These are phyloP conservation scores for Pholiota conissans DNA, from an alignment of 768 basidiomycete genomes.

Conservation along the genomic window DNA sequence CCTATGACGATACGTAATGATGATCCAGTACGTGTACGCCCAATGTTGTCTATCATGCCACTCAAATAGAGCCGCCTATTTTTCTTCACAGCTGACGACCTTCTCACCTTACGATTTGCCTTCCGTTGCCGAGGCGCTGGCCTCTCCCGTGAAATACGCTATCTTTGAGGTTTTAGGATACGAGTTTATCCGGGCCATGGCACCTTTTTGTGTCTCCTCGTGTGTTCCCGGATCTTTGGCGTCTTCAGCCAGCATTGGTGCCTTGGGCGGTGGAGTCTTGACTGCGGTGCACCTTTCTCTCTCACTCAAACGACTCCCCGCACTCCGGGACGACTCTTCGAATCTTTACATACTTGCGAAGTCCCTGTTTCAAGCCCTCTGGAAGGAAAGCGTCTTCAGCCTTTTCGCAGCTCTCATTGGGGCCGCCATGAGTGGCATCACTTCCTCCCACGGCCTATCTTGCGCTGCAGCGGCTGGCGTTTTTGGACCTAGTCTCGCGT, in stretches of 20 bases:
- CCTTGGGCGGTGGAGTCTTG: constrained; percentile 25
- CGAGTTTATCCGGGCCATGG: constrained; percentile 14
- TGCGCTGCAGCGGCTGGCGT: constrained; percentile 17
- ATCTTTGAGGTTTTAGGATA: constrained; percentile 26
- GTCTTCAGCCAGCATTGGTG: constrained; percentile 21
- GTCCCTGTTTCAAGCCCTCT: constrained; percentile 11
- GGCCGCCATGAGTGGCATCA: constrained; percentile 9
- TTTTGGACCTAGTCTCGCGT: constrained; percentile 21
- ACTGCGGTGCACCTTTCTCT: constrained; percentile 19
- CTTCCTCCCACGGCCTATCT: constrained; percentile 5
- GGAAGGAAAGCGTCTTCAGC: constrained; percentile 25
- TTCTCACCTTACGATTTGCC: neutral
- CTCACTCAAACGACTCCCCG: neutral
- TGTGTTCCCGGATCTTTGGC: neutral
- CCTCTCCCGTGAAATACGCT: constrained; percentile 31
- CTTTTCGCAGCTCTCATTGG: constrained; percentile 22
- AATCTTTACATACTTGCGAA: neutral
- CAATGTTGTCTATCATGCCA: neutral
- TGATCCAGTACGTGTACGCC: neutral
- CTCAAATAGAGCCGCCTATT: neutral
- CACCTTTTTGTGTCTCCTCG: constrained; percentile 5
- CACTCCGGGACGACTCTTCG: neutral
- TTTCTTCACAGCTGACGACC: too few relatives aligned
- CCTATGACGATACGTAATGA: neutral
- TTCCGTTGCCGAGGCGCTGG: constrained; percentile 22